These are phyloP conservation scores for Rhodosporidiobolus odoratus DNA, from an alignment of 768 basidiomycete genomes.

Conservation along the genomic window DNA sequence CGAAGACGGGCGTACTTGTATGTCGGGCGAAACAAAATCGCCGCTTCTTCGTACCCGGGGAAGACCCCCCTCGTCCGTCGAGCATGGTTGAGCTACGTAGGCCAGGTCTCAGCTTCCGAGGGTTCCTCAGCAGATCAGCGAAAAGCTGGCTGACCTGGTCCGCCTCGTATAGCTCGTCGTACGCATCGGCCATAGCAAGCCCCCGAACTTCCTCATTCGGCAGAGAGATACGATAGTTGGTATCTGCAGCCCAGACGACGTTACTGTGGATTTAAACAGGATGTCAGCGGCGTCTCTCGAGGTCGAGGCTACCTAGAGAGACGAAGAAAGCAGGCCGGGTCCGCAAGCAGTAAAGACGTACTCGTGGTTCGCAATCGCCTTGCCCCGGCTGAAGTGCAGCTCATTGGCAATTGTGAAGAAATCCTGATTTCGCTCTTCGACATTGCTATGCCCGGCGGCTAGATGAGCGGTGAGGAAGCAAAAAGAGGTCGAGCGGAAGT, in stretches of 20 bases:
- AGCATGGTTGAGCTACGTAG: conserved; percentile 60
- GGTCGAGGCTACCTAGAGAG: not conserved
- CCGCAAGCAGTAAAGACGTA: conserved; percentile 52
- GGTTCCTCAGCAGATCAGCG: not conserved
- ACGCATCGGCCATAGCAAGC: conserved; percentile 61
- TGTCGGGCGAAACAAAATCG: conserved; percentile 84
- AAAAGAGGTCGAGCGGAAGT: conserved; percentile 82
- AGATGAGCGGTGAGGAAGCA: conserved; percentile 95
- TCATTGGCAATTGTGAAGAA: conserved; percentile 79
- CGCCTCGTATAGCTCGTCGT: conserved; percentile 66
- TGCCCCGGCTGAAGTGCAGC: conserved; percentile 81
- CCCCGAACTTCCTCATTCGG: conserved; percentile 72
- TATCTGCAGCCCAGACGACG: conserved; percentile 88
- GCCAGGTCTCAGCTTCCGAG: not conserved
- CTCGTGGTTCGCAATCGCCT: conserved; percentile 85
- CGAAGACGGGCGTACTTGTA: conserved; percentile 79
- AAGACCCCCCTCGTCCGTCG: conserved; percentile 74
- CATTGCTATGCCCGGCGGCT: conserved; percentile 87
- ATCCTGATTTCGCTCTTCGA: conserved; percentile 80
- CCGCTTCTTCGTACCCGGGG: conserved; percentile 77
- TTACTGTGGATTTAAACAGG: conserved; percentile 55
- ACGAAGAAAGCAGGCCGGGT: not conserved
- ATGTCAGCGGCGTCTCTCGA: not conserved
- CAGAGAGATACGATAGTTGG: conserved; percentile 87
- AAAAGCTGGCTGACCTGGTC: conserved; percentile 66